These are phyloP conservation scores for Candida koratica DNA, from an alignment of 805 yeast genomes.

Conservation along the genomic window DNA sequence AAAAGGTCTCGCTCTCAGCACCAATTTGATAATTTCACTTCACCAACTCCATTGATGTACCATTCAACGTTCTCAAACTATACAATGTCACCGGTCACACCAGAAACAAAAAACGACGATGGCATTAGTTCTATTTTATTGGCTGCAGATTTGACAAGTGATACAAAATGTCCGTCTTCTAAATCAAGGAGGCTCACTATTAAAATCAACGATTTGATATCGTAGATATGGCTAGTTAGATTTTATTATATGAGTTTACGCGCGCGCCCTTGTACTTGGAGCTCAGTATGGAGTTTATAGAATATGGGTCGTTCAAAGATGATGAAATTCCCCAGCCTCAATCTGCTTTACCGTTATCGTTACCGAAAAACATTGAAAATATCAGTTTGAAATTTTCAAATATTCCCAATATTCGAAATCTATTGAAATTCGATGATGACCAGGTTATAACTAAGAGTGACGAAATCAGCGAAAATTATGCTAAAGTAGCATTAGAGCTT, in stretches of 20 bases:
- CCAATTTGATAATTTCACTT: conserved; percentile 5
- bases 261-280: neutral
- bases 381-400: conserved; percentile 32
- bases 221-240: too few relatives aligned
- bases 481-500: conserved; percentile 42
- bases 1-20: conserved; percentile 1
- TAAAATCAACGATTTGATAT: conserved; percentile 30
- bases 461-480: conserved; percentile 45
- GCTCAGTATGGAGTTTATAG: conserved; percentile 38
- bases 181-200: conserved; percentile 18
- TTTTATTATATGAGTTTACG: too few relatives aligned
- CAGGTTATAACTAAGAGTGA: conserved; percentile 11
- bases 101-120: conserved; percentile 3
- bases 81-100: conserved; percentile 3
- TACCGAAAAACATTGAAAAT: conserved; percentile 27
- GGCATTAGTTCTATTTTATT: conserved; percentile 31
- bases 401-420: conserved; percentile 28
- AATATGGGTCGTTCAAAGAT: conserved; percentile 32
- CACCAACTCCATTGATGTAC: conserved; percentile 3
- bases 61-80: conserved; percentile 1
- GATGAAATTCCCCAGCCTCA: conserved; percentile 37
- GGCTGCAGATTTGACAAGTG: conserved; percentile 22
- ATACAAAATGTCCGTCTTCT: conserved; percentile 8
- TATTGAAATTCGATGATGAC: conserved; percentile 23
- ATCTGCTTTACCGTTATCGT: conserved; percentile 41